Percentiles rank a stretch among this genome's conserved stretches.
Conservation (phyloP, 495 filamentous ascomycete genomes). For the Aspergillus nanangensis region DNA sequence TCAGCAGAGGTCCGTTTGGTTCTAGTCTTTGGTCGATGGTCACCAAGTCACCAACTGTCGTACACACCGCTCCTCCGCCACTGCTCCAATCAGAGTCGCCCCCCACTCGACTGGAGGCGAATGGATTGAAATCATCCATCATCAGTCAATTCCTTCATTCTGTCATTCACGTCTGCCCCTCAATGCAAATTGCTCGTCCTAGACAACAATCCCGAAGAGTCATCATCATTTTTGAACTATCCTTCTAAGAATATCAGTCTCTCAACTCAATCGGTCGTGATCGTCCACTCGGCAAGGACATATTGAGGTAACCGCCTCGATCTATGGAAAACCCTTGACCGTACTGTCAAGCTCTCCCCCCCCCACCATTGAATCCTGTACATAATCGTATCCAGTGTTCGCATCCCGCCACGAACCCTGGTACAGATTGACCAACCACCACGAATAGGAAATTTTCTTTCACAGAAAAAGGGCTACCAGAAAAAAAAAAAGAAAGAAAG, state of each 20-base stretch:
- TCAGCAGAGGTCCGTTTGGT: background rate
- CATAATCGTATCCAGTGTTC: background rate
- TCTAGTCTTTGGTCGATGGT: too few species aligned
- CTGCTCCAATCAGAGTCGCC: conserved; percentile 5
- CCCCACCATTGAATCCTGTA: too few species aligned
- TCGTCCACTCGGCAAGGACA: background rate
- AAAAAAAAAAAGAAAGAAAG: background rate
- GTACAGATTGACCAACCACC: background rate
- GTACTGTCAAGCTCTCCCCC: background rate
- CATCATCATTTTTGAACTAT: too few species aligned
- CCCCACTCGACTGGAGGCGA: too few species aligned
- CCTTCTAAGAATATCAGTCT: background rate
- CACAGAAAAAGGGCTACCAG: background rate
- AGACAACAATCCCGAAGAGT: too few species aligned
- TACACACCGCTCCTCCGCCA: conserved; percentile 13
- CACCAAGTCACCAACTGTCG: too few species aligned
- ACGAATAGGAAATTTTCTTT: conserved; percentile 4
- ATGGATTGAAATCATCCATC: too few species aligned
- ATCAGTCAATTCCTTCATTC: too few species aligned
- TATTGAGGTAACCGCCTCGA: conserved; percentile 1
- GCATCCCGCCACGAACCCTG: conserved; percentile 1
- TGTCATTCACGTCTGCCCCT: too few species aligned
- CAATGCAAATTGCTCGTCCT: too few species aligned
- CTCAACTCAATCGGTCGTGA: conserved; percentile 1
- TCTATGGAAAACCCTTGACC: conserved; percentile 6